Percentiles rank a stretch among this genome's conserved stretches.
Conservation (phyloP, 164 flowering plant genomes). For the Chloranthus sessilifolius region DNA sequence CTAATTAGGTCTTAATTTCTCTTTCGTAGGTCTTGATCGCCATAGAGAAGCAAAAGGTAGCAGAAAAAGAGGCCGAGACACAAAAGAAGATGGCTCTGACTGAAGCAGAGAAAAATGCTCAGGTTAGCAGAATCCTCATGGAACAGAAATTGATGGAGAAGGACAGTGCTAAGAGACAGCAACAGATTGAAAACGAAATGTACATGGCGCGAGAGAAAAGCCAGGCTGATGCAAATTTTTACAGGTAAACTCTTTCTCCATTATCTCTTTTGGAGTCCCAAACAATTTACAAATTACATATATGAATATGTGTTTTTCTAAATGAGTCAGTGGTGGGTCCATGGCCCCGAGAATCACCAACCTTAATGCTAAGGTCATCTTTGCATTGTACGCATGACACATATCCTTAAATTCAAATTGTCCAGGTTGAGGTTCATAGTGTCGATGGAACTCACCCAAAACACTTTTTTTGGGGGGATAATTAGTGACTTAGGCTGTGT, state of each 20-base stretch:
- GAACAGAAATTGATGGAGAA: conserved; percentile 88
- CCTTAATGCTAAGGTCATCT: neutral
- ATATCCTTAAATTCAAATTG: neutral
- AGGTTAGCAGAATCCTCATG: conserved; percentile 86
- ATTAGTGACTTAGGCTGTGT: neutral
- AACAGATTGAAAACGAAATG: conserved; percentile 82
- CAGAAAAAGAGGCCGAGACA: conserved; percentile 95
- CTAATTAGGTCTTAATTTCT: no score
- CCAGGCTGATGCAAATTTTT: conserved; percentile 79
- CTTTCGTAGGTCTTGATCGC: conserved; percentile 69
- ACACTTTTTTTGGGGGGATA: neutral
- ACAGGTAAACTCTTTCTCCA: conserved; percentile 33
- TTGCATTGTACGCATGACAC: neutral
- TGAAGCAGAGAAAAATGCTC: conserved; percentile 87
- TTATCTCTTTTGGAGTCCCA: neutral
- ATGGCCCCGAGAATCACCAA: neutral
- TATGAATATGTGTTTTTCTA: neutral
- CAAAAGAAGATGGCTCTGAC: conserved; percentile 85
- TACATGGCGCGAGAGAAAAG: conserved; percentile 81
- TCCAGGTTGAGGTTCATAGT: neutral
- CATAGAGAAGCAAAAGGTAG: conserved; percentile 77
- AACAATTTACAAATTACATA: neutral
- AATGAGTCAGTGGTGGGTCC: neutral
- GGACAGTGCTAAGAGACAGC: conserved; percentile 63
- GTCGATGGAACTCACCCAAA: neutral